Conservation (phyloP, 345 rosid genomes). For the Alliaria petiolata region DNA sequence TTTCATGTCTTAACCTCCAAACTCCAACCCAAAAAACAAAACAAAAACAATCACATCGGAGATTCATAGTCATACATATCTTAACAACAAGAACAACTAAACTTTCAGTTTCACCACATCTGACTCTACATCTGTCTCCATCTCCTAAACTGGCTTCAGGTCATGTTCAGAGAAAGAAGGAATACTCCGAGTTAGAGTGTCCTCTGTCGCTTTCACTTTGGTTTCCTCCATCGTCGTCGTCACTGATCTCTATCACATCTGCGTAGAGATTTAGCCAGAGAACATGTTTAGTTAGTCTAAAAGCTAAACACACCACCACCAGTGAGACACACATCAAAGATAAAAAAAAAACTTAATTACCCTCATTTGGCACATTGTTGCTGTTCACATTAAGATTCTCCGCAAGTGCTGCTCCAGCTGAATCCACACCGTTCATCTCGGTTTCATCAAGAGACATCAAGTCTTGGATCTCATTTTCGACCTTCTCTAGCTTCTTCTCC, state of each 20-base stretch:
- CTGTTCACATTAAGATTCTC: neutral
- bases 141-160: neutral
- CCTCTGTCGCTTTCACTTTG: neutral
- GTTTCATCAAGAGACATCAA: neutral
- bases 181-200: neutral
- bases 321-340: neutral
- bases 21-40: neutral
- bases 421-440: neutral
- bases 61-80: neutral
- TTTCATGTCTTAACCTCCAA: neutral
- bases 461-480: neutral
- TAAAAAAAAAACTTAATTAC: no score
- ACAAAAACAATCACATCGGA: neutral
- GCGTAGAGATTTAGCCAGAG: neutral
- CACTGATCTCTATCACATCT: neutral
- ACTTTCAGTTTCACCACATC: neutral
- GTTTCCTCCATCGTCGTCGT: neutral
- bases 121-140: constrained; percentile 5
- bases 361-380: neutral
- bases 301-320: neutral
- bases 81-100: neutral
- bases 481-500: neutral
- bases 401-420: neutral
- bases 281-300: neutral
- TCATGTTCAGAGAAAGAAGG: neutral